Evolutionary conservation across 495 filamentous ascomycete species (phyloP).

Genomic region (Aspergillus avenaceus): DNA sequence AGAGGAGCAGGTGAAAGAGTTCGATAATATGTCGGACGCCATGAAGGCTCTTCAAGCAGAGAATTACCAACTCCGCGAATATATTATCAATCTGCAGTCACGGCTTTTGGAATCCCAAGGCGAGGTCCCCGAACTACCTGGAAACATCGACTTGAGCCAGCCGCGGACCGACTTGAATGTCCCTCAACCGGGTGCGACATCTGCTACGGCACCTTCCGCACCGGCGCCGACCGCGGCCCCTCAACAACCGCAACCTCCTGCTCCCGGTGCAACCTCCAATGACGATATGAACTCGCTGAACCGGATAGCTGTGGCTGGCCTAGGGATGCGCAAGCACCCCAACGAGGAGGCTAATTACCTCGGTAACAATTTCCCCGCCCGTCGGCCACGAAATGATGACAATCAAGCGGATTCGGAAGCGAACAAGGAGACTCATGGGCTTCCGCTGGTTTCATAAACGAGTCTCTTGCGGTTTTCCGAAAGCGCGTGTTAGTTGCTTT

Average conservation of each 20-base stretch:
- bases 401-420: constrained; percentile 25
- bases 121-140: constrained; percentile 78
- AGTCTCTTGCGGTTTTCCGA: not conserved
- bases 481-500: not conserved
- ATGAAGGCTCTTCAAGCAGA: constrained; percentile 76
- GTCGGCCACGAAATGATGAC: constrained; percentile 33
- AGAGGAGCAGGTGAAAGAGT: constrained; percentile 83
- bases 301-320: constrained; percentile 42
- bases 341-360: constrained; percentile 32
- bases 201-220: constrained; percentile 8
- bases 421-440: constrained; percentile 29
- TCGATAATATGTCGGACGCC: constrained; percentile 61
- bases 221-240: constrained; percentile 9
- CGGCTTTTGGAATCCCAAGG: constrained; percentile 80
- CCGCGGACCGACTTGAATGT: constrained; percentile 30
- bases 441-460: constrained; percentile 25
- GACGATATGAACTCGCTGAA: constrained; percentile 46
- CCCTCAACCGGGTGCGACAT: constrained; percentile 12
- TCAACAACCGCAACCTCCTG: constrained; percentile 23
- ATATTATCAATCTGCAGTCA: constrained; percentile 84
- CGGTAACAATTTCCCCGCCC: constrained; percentile 29
- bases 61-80: constrained; percentile 86
- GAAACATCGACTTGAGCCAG: constrained; percentile 52
- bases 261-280: constrained; percentile 20
- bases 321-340: constrained; percentile 45